Conservation (phyloP, 441 rosid species). For the Adansonia grandidieri region DNA sequence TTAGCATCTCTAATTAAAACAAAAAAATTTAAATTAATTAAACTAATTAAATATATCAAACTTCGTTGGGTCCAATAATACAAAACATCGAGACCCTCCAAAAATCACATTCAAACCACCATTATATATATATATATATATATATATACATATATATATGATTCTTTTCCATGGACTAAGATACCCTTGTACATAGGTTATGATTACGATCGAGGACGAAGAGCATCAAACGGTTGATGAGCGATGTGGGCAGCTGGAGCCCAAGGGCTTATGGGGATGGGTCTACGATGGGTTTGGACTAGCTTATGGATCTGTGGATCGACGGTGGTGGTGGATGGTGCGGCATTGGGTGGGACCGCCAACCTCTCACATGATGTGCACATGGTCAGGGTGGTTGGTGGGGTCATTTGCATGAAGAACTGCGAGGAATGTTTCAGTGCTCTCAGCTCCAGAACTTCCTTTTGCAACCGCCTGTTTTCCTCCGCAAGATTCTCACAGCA, state of each 20-base stretch:
- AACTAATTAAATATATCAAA: slow-evolving; percentile 4
- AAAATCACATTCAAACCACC: slow-evolving; percentile 2
- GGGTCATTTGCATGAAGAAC: slow-evolving; percentile 95
- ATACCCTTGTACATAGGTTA: background rate
- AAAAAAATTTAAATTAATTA: background rate
- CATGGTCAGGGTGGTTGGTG: slow-evolving; percentile 96
- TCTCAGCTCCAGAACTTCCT: slow-evolving; percentile 85
- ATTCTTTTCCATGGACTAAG: slow-evolving; percentile 30
- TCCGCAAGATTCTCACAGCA: slow-evolving; percentile 90
- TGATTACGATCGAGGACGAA: slow-evolving; percentile 54
- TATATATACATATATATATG: background rate
- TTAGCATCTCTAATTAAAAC: too few relatives aligned
- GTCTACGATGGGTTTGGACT: slow-evolving; percentile 33
- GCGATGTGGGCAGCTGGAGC: slow-evolving; percentile 36
- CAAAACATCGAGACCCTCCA: slow-evolving; percentile 10
- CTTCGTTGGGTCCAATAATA: background rate
- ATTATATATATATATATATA: background rate
- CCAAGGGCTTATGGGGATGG: slow-evolving; percentile 67
- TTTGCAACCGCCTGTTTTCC: slow-evolving; percentile 88
- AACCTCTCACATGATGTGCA: slow-evolving; percentile 97
- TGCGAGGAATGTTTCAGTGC: slow-evolving; percentile 92
- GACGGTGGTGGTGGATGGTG: slow-evolving; percentile 33
- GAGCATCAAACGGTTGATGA: slow-evolving; percentile 49
- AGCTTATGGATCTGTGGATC: slow-evolving; percentile 34
- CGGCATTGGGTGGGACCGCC: slow-evolving; percentile 54